phyloP scores from a whole-genome alignment of 2,329 filamentous ascomycete species.

The Coniochaeta ligniaria region DNA sequence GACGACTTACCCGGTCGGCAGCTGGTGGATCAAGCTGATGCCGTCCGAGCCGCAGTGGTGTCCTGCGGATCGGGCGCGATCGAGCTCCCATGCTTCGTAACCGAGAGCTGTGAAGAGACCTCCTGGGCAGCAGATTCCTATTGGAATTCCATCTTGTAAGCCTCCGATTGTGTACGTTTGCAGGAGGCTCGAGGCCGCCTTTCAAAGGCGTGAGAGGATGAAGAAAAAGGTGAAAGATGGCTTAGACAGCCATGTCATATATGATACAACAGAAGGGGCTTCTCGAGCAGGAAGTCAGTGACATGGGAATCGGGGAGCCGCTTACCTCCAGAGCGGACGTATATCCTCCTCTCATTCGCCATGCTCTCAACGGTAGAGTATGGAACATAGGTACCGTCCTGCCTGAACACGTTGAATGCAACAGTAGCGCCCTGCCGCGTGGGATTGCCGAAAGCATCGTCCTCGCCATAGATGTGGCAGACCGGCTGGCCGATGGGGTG shows the following conservation, averaged over 20 bases:
- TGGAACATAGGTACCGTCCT: constrained; percentile 44
- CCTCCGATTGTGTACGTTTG: background rate
- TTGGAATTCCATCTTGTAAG: background rate
- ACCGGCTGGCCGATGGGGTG: constrained; percentile 47
- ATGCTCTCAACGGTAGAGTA: constrained; percentile 52
- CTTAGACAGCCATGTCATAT: no score
- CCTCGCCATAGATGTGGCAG: constrained; percentile 48
- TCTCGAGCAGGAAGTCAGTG: no score
- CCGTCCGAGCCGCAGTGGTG: constrained; percentile 50
- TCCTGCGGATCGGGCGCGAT: constrained; percentile 45
- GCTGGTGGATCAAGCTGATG: constrained; percentile 43
- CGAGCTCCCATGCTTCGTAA: constrained; percentile 47
- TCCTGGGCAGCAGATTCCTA: constrained; percentile 40
- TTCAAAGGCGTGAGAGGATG: background rate
- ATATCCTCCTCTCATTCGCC: constrained; percentile 48
- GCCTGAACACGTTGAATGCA: constrained; percentile 53
- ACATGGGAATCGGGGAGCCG: background rate
- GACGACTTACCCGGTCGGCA: constrained; percentile 41
- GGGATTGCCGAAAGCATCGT: constrained; percentile 38
- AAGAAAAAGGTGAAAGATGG: background rate
- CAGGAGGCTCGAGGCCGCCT: background rate
- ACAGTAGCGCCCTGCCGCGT: constrained; percentile 52
- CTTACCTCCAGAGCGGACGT: constrained; percentile 50
- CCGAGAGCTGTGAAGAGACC: constrained; percentile 38
- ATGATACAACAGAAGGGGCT: no score